Base-by-base conservation (phyloP, 345 rosid species). In the Eucalyptus grandis region DNA sequence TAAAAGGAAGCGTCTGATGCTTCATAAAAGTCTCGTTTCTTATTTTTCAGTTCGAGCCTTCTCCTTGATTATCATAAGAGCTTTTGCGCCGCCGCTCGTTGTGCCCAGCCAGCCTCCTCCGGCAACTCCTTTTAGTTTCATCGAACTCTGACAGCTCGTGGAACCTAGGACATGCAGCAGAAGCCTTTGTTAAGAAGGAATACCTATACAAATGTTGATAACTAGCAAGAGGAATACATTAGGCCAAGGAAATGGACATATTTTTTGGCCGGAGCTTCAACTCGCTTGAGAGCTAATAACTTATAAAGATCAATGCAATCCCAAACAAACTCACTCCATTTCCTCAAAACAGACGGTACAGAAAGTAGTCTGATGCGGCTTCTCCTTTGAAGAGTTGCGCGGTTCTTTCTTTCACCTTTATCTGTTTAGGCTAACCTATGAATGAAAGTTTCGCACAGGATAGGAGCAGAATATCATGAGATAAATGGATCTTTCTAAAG, bases 51-150 rank as follows among this genome's bases (percentile, higher is more conserved):
- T 91, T 92, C 2, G 93, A 94, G 81, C 91, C 91, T 89, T 93
- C 96, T 91, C 93, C 94, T 1, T 89, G 94, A 82, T 89, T 88
- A 9, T 96, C 98, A 50, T 77, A 62, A 49, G 98, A 82, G 91
- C 90, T 92, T 91, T 95, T 98, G 87, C 99, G 88, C 46, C 99
- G 96, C 53, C 99, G 94, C 91, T 95, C 97, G 3, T 98, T 98
- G 91, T 98, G 99, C 86, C 98, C 99, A 3, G 98, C 97, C 88
- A 98, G 92, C 87, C 98, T 97, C 90, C 95, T 91, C 44, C 99
- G 93, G 92, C 99, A 98, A 80, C 99, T 98, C 91, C 95, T 93
- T 90, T 96, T 98, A 62, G 89, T 16, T 27, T 95, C 95, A 88
- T 98, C 99, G 86, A 98, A 98, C 95, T 98, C 98, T 3, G 95